Base-by-base conservation (phyloP, 768 basidiomycete genomes). In the Boletus eberwhitei region DNA sequence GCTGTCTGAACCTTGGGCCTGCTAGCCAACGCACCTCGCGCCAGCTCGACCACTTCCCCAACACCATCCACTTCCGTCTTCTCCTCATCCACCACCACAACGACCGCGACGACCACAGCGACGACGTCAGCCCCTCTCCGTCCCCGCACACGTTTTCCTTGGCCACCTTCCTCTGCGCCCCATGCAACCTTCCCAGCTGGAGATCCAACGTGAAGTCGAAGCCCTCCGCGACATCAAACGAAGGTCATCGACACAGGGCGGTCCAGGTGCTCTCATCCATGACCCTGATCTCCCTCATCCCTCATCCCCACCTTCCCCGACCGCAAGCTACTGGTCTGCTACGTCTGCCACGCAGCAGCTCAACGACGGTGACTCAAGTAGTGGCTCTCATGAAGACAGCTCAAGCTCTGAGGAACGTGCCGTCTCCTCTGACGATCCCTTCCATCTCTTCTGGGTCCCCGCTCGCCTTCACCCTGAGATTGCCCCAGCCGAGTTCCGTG, bases 361-460 rank as follows among this genome's bases (percentile, higher is more conserved):
- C 57, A 75, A 67, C 53, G 77, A 79, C 54, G 77, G 75, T 55
- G 80, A 81, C 57, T 72, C 74, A 24, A 74, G 71, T 44, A 74
- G 72, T 43, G 70, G 72, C 59, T 74, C 75, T 46, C 72, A 74
- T 55, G 73, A 75, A 59, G 75, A 71, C 53, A 68, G 65, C 62
- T 67, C 71, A 60, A 72, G 66, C 64, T 72, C 71, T 16, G 71
- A 73, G 48, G 71, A 71, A 24, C 69, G 63, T 47, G 51, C 39
- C 8, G 12, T 40, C n/a, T n/a, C 65, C 21, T 70, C 79, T 37
- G 86, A 90, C 63, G 91, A 96, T 74, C 87, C 90, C 3, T 86
- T 87, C 64, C 89, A 93, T 71, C 83, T 98, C 59, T 98, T 98
- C 79, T 99, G 97, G 97, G 93, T 99, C 29, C 97, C 97, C 50